Evolutionary conservation across 805 yeast genomes (phyloP).

Genomic region (Kuraishia ogatae): DNA sequence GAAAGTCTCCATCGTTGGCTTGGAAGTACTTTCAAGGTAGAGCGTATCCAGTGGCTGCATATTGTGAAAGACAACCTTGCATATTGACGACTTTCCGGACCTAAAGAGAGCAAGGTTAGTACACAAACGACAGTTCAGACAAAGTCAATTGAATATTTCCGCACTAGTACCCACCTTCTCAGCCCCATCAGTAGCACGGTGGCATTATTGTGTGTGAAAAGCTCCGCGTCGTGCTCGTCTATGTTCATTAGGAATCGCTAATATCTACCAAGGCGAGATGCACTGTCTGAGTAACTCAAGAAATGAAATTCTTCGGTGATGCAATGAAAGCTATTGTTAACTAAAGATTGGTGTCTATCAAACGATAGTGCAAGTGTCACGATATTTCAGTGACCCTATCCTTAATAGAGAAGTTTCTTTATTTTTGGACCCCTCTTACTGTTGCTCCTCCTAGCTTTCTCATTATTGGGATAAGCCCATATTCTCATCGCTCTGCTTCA

Average conservation of each 20-base stretch:
- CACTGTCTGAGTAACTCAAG: no score
- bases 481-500: neutral
- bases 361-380: no score
- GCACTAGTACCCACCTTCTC: constrained; percentile 43
- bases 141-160: no score
- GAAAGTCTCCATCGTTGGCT: constrained; percentile 80
- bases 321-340: no score
- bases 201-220: constrained; percentile 42
- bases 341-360: no score
- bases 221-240: neutral
- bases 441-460: neutral
- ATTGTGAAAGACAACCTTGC: constrained; percentile 92
- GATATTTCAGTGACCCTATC: no score
- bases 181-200: constrained; percentile 84
- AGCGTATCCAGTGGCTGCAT: constrained; percentile 94
- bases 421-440: neutral
- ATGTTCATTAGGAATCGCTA: neutral
- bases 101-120: constrained; percentile 17
- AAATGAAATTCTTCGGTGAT: no score
- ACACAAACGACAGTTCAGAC: neutral
- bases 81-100: constrained; percentile 91
- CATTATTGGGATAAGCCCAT: neutral
- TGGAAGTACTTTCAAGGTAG: constrained; percentile 82
- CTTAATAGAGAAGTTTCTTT: no score
- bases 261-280: neutral